These are phyloP conservation scores for Raphidocelis subcapitata DNA, from an alignment of 139 green algal species.

Conservation along the genomic window DNA sequence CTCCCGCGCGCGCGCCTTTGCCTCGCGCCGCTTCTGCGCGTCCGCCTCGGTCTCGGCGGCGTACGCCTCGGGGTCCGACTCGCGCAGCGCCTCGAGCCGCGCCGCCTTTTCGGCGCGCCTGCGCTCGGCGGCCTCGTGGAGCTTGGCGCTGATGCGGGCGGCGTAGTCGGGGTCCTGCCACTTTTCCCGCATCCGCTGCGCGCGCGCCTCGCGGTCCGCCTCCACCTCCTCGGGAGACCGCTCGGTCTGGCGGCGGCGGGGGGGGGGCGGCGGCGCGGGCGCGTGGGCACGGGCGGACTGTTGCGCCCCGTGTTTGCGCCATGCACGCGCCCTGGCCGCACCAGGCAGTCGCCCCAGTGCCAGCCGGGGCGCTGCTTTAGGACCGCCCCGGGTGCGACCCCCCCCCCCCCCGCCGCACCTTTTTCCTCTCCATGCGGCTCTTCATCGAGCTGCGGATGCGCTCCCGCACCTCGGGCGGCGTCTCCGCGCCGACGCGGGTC, in stretches of 20 bases:
- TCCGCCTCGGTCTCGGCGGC: not conserved
- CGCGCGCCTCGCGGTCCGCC: too few relatives aligned
- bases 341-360: too few relatives aligned
- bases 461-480: not conserved
- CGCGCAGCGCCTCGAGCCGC: not conserved
- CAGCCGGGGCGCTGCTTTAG: too few relatives aligned
- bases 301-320: too few relatives aligned
- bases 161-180: too few relatives aligned
- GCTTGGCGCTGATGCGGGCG: too few relatives aligned
- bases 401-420: not conserved
- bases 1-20: not conserved
- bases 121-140: not conserved
- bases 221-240: not conserved
- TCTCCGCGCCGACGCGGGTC: not conserved
- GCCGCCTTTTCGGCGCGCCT: not conserved
- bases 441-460: not conserved
- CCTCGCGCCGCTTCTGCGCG: not conserved
- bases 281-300: not conserved
- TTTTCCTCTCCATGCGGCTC: not conserved
- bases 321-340: too few relatives aligned
- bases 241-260: not conserved
- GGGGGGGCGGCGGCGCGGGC: not conserved
- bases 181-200: too few relatives aligned
- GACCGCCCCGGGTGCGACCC: too few relatives aligned
- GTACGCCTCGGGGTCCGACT: not conserved